Evolutionary conservation across 2,329 filamentous ascomycete genomes (phyloP).

Genomic region (Aureobasidium sp.): DNA sequence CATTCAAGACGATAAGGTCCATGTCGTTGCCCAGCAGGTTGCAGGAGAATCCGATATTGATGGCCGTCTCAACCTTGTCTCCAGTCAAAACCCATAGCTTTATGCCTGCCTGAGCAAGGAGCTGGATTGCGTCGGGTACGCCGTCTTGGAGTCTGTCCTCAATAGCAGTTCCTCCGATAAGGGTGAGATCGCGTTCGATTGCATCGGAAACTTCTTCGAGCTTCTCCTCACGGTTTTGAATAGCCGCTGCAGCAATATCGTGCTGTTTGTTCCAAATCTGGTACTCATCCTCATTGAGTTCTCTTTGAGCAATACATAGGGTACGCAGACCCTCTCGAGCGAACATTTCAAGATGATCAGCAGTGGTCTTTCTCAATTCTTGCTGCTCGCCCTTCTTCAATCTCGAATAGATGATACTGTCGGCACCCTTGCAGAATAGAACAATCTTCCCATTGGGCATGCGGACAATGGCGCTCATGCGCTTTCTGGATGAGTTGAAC

Average conservation of each 20-base stretch:
- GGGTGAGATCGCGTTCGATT: constrained; percentile 81
- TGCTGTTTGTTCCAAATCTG: constrained; percentile 76
- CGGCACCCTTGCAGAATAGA: constrained; percentile 93
- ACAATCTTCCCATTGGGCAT: constrained; percentile 89
- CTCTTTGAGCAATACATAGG: constrained; percentile 80
- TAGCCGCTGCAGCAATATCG: constrained; percentile 73
- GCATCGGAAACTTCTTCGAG: constrained; percentile 80
- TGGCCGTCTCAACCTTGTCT: constrained; percentile 97
- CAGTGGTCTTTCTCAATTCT: constrained; percentile 73
- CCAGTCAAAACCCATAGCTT: constrained; percentile 98
- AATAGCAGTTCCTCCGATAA: constrained; percentile 91
- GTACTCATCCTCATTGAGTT: constrained; percentile 77
- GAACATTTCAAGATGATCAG: constrained; percentile 94
- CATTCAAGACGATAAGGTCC: constrained; percentile 86
- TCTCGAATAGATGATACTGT: constrained; percentile 93
- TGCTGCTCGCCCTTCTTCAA: constrained; percentile 77
- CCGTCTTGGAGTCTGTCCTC: constrained; percentile 95
- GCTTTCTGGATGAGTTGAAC: constrained; percentile 93
- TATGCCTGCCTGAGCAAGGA: constrained; percentile 88
- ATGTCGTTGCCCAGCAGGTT: constrained; percentile 96
- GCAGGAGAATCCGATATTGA: constrained; percentile 99
- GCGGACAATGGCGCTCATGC: constrained; percentile 93
- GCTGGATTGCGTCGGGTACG: constrained; percentile 87
- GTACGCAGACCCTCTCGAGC: constrained; percentile 91
- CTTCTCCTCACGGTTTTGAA: constrained; percentile 85